Conservation (phyloP, 179 eudicot species). For the Sideroxylon spinosum region DNA sequence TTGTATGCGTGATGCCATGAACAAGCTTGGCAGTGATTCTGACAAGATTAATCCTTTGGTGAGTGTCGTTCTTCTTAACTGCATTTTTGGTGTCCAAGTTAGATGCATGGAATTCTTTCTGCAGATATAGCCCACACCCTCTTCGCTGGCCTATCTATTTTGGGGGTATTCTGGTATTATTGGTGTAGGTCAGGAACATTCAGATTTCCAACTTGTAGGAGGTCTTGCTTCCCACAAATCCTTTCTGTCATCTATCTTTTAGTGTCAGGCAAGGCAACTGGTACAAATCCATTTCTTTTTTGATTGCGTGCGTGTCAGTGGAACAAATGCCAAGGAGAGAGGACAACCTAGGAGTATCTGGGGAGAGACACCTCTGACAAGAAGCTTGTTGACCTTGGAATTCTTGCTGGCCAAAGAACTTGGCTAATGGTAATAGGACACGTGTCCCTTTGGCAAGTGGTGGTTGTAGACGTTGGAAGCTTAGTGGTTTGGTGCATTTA, state of each 20-base stretch:
- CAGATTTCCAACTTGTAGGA: neutral
- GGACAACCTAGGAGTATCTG: too few species aligned
- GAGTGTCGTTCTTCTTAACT: conserved; percentile 14
- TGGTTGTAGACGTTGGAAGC: too few species aligned
- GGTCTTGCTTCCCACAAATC: neutral
- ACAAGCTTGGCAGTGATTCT: conserved; percentile 61
- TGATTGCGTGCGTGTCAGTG: neutral
- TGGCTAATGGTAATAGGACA: too few species aligned
- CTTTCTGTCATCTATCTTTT: neutral
- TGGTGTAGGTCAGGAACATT: neutral
- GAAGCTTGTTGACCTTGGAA: too few species aligned
- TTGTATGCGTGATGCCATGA: conserved; percentile 75
- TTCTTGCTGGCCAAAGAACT: too few species aligned
- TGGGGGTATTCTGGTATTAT: neutral
- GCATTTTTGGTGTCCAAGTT: neutral
- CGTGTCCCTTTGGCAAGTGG: too few species aligned
- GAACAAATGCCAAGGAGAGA: too few species aligned
- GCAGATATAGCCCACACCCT: neutral
- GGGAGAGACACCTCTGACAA: too few species aligned
- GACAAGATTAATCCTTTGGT: conserved; percentile 64
- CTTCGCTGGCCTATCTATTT: neutral
- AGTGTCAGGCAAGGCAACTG: neutral
- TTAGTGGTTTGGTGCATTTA: too few species aligned
- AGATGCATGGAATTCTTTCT: neutral
- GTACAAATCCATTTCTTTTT: neutral